Percentiles rank a stretch among this genome's conserved stretches.
phyloP scores from a whole-genome alignment of 2,329 filamentous ascomycete species.

The Elsinoe necatrix region DNA sequence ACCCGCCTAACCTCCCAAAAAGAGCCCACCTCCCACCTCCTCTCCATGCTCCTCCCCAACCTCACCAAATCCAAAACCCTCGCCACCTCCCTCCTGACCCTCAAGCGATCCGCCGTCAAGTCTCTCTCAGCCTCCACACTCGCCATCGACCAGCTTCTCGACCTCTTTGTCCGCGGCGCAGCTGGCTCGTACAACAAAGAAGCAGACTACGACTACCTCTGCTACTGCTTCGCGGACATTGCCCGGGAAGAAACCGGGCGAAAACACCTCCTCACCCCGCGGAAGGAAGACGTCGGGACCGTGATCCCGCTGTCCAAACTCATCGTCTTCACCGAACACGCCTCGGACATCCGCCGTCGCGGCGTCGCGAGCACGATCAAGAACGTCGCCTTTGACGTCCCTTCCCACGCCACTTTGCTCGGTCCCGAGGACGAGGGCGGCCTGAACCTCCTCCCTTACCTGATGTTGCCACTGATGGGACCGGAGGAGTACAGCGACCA shows the following conservation, averaged over 20 bases:
- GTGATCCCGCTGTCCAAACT: constrained; percentile 87
- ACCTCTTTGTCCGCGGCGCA: constrained; percentile 90
- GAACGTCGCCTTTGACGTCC: constrained; percentile 78
- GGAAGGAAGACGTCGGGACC: constrained; percentile 60
- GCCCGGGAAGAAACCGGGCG: constrained; percentile 65
- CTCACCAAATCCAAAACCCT: constrained; percentile 71
- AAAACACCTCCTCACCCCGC: constrained; percentile 40
- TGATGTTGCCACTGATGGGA: constrained; percentile 80
- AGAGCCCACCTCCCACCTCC: constrained; percentile 73
- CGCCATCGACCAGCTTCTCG: constrained; percentile 83
- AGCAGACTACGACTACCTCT: constrained; percentile 84
- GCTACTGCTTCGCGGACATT: constrained; percentile 89
- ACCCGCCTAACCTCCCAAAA: constrained; percentile 61
- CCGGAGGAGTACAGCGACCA: constrained; percentile 82
- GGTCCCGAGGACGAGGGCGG: constrained; percentile 45
- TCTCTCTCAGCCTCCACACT: constrained; percentile 62
- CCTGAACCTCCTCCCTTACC: constrained; percentile 77
- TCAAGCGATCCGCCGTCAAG: constrained; percentile 60
- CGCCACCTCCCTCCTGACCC: constrained; percentile 53
- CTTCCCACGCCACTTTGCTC: constrained; percentile 52
- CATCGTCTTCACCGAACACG: constrained; percentile 87
- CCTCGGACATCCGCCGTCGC: constrained; percentile 70
- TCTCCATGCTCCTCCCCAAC: constrained; percentile 90
- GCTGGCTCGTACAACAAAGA: constrained; percentile 73
- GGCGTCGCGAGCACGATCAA: constrained; percentile 97